phyloP scores from a whole-genome alignment of 306 rosid species.

The Chamaecrista fasciculata region DNA sequence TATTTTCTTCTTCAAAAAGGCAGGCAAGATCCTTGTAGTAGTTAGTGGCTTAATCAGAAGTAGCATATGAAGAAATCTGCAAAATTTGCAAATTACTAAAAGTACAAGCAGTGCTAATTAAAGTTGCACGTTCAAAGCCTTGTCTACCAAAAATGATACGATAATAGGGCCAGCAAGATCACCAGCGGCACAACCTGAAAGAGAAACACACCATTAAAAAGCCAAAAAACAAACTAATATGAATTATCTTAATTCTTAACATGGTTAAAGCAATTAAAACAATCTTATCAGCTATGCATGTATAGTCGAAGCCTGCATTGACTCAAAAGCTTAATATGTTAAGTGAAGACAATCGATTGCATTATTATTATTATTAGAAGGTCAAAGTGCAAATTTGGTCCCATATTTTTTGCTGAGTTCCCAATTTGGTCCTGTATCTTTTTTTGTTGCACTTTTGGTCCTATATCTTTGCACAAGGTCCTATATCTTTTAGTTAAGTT shows the following conservation, averaged over 20 bases:
- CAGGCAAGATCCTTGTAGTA: neutral
- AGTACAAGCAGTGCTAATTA: constrained; percentile 36
- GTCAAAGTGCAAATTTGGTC: too few species aligned
- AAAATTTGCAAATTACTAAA: constrained; percentile 12
- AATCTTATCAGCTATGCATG: neutral
- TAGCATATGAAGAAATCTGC: neutral
- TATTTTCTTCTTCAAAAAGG: constrained; percentile 16
- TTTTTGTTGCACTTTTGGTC: too few species aligned
- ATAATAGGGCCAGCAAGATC: constrained; percentile 82
- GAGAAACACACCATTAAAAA: neutral
- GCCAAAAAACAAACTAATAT: neutral
- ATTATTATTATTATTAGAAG: too few species aligned
- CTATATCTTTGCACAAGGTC: too few species aligned
- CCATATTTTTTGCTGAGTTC: too few species aligned
- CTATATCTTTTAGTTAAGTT: too few species aligned
- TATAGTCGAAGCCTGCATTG: neutral
- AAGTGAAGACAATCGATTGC: too few species aligned
- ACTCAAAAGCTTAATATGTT: too few species aligned
- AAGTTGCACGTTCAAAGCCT: constrained; percentile 38
- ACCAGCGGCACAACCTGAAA: constrained; percentile 76
- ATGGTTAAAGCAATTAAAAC: neutral
- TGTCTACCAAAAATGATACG: constrained; percentile 47
- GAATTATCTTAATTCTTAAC: neutral
- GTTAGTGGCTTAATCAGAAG: neutral
- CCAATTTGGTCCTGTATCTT: too few species aligned